Conservation (phyloP, 1,284 basidiomycete genomes). For the Cutaneotrichosporon arboriforme region DNA sequence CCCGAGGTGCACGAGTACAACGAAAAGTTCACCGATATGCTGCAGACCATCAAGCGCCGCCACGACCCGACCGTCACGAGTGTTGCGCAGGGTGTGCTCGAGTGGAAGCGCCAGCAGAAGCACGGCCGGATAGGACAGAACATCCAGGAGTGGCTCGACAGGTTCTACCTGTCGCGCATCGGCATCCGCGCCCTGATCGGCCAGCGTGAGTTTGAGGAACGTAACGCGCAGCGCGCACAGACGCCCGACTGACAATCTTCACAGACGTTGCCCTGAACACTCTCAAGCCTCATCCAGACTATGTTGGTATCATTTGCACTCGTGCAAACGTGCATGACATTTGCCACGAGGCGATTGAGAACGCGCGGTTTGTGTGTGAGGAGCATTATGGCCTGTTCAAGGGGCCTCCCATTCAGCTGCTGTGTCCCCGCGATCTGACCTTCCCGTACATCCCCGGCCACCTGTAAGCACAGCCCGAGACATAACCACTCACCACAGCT, state of each 20-base stretch:
- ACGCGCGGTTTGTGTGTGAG: conserved; percentile 96
- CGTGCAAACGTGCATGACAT: conserved; percentile 93
- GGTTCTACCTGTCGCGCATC: conserved; percentile 96
- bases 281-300: conserved; percentile 78
- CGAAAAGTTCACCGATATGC: conserved; percentile 75
- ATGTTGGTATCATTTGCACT: conserved; percentile 98
- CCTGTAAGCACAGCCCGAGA: conserved; percentile 49
- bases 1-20: conserved; percentile 95
- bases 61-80: conserved; percentile 98
- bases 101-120: conserved; percentile 55
- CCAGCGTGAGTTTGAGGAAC: conserved; percentile 48
- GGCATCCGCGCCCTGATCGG: conserved; percentile 94
- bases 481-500: conserved; percentile 27
- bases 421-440: conserved; percentile 78
- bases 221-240: background rate
- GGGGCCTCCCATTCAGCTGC: conserved; percentile 92
- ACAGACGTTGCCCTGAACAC: conserved; percentile 87
- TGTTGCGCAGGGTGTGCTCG: conserved; percentile 75
- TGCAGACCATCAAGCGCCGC: conserved; percentile 86
- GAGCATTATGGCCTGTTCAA: conserved; percentile 94
- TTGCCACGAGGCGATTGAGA: conserved; percentile 95
- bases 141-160: conserved; percentile 91
- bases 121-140: conserved; percentile 60
- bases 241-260: conserved; percentile 7
- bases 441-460: conserved; percentile 98